Evolutionary conservation across 257 asterid species (phyloP), one percentile per base, ranked within the genome.

Genomic region (Solanum bukasovii): DNA sequence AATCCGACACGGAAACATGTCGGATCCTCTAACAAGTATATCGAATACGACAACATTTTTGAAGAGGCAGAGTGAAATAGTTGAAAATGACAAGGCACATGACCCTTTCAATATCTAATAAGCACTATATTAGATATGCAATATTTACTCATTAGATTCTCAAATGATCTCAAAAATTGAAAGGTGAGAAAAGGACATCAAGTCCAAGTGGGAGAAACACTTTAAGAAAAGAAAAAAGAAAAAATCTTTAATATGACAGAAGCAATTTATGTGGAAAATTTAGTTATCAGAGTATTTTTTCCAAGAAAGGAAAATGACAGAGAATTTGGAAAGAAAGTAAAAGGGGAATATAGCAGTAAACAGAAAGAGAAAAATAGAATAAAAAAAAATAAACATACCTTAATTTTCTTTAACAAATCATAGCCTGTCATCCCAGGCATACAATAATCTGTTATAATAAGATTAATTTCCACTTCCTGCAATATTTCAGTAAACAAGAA

Each of bases 381-480:
- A 40, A 34, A 4, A 29, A 29, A 42, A 46, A 3, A 12, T 2
- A 72, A 52, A 7, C 82, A 79, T 21, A 89, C 91, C 91, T 87
- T 89, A 9, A 89, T 70, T 87, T 89, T 89, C 86, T 88, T 88
- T 37, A 90, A 87, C 35, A 87, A 78, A 75, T 90, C 92, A 87
- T 90, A 90, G 71, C 92, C 92, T 33, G 92, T 88, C 92, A 90
- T 87, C 78, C 92, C 92, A 12, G 92, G 92, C 92, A 90, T 88
- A 34, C 89, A 90, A 14, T 90, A 90, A 73, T 90, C 92, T 16
- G 92, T 88, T 16, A 90, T 88, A 20, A 90, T 87, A 29, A 84
- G 81, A 86, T 89, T 72, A 29, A 90, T 88, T 73, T 87, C 87
- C 23, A 89, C 75, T 13, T 86, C 91, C 91, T 90, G 88, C 87